phyloP scores from a whole-genome alignment of 352 stramenopile species.

The Globisporangium orthogonon region DNA sequence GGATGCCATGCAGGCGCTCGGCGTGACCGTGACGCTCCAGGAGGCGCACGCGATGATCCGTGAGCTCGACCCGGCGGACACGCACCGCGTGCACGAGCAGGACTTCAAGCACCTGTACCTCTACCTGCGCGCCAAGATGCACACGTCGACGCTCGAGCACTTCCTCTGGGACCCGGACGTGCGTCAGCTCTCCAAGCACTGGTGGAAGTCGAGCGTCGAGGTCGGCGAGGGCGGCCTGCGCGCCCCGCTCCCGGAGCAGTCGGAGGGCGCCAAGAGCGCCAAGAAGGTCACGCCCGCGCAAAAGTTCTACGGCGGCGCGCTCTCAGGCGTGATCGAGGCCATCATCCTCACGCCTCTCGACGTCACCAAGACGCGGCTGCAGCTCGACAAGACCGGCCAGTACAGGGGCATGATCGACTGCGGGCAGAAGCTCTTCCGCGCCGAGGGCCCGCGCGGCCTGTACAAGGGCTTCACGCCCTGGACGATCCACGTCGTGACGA shows the following conservation, averaged over 20 bases:
- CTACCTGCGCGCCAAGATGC: conserved; percentile 73
- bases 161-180: conserved; percentile 79
- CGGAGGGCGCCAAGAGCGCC: conserved; percentile 16
- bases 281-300: conserved; percentile 66
- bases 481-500: conserved; percentile 86
- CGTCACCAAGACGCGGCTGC: conserved; percentile 86
- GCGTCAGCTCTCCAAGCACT: conserved; percentile 82
- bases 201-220: conserved; percentile 83
- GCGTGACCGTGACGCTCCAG: conserved; percentile 58
- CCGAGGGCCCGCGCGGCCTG: conserved; percentile 70
- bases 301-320: conserved; percentile 78
- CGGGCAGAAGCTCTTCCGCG: conserved; percentile 69
- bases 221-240: conserved; percentile 67
- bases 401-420: conserved; percentile 87
- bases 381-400: conserved; percentile 81
- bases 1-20: conserved; percentile 52
- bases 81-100: conserved; percentile 55
- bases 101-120: conserved; percentile 85
- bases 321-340: conserved; percentile 84
- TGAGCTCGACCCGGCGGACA: conserved; percentile 59
- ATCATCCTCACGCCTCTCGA: conserved; percentile 83
- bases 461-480: conserved; percentile 89
- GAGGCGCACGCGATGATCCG: conserved; percentile 79
- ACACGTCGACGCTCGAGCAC: conserved; percentile 57
- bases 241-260: conserved; percentile 31